These are phyloP conservation scores for Didymellaceae sp. DNA, from an alignment of 2,329 filamentous ascomycete species.

Conservation along the genomic window DNA sequence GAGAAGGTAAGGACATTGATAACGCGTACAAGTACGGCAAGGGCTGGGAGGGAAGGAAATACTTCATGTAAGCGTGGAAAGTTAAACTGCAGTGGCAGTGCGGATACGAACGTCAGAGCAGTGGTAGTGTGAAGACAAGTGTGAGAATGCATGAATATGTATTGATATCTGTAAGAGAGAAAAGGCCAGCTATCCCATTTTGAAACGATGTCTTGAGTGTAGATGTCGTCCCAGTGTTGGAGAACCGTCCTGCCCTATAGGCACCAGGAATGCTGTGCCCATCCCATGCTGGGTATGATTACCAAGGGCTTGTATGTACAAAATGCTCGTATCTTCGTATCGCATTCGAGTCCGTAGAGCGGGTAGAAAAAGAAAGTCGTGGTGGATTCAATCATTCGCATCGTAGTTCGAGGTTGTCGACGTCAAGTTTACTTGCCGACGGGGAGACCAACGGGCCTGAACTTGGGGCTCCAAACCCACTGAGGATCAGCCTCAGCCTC, in stretches of 20 bases:
- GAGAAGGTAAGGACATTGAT: constrained; percentile 2
- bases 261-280: constrained; percentile 1
- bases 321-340: neutral
- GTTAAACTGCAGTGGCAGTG: too few relatives aligned
- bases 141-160: constrained; percentile 3
- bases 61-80: neutral
- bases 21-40: neutral
- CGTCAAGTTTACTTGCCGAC: constrained; percentile 25
- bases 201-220: constrained; percentile 3
- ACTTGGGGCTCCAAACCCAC: constrained; percentile 1
- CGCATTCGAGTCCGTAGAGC: neutral
- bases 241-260: constrained; percentile 10
- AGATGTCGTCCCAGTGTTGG: neutral
- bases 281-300: neutral
- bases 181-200: constrained; percentile 6
- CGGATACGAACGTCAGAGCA: neutral
- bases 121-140: neutral
- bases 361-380: constrained; percentile 5
- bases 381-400: constrained; percentile 1
- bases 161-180: constrained; percentile 6
- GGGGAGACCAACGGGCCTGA: constrained; percentile 22
- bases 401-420: neutral
- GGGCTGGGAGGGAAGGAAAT: neutral
- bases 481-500: constrained; percentile 14
- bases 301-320: constrained; percentile 8